Percentiles rank a stretch among this genome's conserved stretches.
Conservation (phyloP, 805 yeast genomes). For the Candida loeiensis region DNA sequence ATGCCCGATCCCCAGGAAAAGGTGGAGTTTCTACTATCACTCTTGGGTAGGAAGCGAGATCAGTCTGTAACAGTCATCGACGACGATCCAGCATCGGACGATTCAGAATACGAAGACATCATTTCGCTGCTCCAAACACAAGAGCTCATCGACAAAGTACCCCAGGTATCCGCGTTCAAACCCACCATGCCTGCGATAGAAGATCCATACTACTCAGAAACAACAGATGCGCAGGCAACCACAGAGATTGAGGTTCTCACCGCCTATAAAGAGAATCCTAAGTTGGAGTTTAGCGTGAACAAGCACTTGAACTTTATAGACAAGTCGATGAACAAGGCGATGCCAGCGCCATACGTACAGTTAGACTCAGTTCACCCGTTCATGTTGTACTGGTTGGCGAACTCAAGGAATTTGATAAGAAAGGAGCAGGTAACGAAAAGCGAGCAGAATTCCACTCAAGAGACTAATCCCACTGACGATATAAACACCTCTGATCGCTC, state of each 20-base stretch:
- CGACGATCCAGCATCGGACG: slow-evolving; percentile 1
- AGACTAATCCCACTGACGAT: no score
- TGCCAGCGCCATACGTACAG: slow-evolving; percentile 50
- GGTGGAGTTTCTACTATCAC: slow-evolving; percentile 6
- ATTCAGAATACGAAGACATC: slow-evolving; percentile 21
- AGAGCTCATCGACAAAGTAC: slow-evolving; percentile 3
- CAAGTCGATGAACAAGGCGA: slow-evolving; percentile 35
- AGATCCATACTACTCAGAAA: slow-evolving; percentile 12
- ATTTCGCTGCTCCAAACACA: slow-evolving; percentile 3
- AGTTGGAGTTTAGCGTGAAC: slow-evolving; percentile 12
- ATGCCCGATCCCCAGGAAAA: slow-evolving; percentile 8
- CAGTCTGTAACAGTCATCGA: background rate
- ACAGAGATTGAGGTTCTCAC: slow-evolving; percentile 12
- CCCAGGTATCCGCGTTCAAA: slow-evolving; percentile 7
- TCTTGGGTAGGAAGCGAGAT: slow-evolving; percentile 5
- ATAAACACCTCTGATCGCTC: no score
- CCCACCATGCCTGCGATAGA: slow-evolving; percentile 6
- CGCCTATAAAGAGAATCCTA: slow-evolving; percentile 5
- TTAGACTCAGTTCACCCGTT: slow-evolving; percentile 92
- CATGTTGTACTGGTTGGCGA: slow-evolving; percentile 82
- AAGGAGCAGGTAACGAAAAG: no score
- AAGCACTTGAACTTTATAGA: slow-evolving; percentile 45
- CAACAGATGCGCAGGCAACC: slow-evolving; percentile 11
- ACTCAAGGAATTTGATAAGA: slow-evolving; percentile 30
- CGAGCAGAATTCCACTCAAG: no score